phyloP scores from a whole-genome alignment of 768 basidiomycete genomes.

The Saitozyma podzolica region DNA sequence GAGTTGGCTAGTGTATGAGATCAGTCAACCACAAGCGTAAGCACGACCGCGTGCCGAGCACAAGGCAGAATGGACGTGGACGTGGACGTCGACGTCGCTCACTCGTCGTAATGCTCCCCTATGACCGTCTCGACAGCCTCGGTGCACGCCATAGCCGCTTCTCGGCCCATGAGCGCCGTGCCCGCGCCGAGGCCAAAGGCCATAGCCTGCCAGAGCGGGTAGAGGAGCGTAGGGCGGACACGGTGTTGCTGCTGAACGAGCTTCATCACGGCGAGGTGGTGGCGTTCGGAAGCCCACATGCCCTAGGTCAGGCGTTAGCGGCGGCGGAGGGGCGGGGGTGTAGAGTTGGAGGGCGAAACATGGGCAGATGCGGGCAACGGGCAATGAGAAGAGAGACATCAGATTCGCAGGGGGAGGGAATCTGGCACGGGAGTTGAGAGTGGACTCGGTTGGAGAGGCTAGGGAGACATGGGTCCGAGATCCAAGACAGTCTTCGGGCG shows the following conservation, averaged over 20 bases:
- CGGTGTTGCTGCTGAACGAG: conserved; percentile 78
- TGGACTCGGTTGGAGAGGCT: no score
- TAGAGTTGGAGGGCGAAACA: no score
- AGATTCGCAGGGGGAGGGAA: no score
- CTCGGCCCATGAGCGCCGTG: conserved; percentile 83
- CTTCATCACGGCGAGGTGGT: conserved; percentile 83
- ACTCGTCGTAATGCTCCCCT: conserved; percentile 98
- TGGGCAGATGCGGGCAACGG: no score
- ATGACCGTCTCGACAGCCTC: conserved; percentile 98
- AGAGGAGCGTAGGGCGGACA: conserved; percentile 78
- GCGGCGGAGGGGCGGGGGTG: not conserved
- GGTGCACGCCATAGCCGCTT: conserved; percentile 97
- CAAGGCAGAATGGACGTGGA: no score
- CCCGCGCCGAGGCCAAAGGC: conserved; percentile 82
- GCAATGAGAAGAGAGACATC: no score
- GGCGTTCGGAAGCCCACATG: conserved; percentile 97
- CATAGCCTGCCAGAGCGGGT: conserved; percentile 78
- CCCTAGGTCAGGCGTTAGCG: conserved; percentile 58
- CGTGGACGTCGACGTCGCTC: conserved; percentile 50
- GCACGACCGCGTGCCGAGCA: not conserved
- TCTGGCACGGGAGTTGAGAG: not conserved
- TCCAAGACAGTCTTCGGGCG: no score
- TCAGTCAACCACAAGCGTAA: not conserved
- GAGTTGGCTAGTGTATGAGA: conserved; percentile 69
- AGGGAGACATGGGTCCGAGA: no score